Evolutionary conservation across 306 rosid species (phyloP).

Genomic region (Glycine soja): DNA sequence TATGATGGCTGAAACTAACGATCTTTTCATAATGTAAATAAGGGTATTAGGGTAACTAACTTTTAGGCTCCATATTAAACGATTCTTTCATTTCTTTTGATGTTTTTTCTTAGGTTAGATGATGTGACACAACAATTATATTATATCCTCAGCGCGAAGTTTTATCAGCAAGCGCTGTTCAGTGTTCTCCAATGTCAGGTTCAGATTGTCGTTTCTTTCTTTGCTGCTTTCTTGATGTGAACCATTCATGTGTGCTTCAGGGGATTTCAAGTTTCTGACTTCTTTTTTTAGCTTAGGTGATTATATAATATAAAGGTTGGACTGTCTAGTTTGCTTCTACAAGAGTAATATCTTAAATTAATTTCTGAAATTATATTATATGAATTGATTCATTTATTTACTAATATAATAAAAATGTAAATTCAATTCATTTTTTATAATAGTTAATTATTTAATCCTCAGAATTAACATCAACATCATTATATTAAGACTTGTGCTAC

Average conservation of each 20-base stretch:
- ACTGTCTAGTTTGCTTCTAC: neutral
- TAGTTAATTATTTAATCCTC: too few relatives aligned
- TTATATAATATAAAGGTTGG: neutral
- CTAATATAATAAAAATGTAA: neutral
- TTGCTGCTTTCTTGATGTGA: neutral
- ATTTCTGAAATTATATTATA: neutral
- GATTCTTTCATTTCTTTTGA: neutral
- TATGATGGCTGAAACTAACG: neutral
- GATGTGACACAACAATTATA: slow-evolving; percentile 29
- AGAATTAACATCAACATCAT: too few relatives aligned
- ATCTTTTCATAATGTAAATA: neutral
- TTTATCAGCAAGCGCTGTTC: neutral
- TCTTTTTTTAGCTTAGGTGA: neutral
- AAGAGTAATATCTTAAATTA: neutral
- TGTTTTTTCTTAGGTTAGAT: neutral
- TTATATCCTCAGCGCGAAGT: neutral
- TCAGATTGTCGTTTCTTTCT: slow-evolving; percentile 9
- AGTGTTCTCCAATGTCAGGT: slow-evolving; percentile 1
- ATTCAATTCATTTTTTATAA: neutral
- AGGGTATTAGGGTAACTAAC: neutral
- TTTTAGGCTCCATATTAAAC: neutral
- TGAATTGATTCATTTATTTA: neutral
- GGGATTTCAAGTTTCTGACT: neutral
- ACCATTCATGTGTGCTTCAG: neutral
- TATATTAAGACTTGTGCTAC: too few relatives aligned